These are phyloP conservation scores for Hemerocallis citrina DNA, from an alignment of 106 monocot species.

Conservation along the genomic window DNA sequence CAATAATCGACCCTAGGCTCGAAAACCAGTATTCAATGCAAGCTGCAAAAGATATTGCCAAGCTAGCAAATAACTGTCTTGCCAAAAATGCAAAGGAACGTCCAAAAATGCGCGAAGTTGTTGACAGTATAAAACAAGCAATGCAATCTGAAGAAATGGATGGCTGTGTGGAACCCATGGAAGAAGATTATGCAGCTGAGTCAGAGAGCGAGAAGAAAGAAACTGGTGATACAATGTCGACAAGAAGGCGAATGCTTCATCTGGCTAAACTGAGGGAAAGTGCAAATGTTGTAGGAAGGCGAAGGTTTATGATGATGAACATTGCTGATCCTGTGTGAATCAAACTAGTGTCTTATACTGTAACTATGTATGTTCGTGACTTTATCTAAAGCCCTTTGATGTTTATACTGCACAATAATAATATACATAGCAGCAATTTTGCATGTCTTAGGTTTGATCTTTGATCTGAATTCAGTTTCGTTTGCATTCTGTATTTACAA, in stretches of 20 bases:
- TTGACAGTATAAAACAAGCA: slow-evolving; percentile 33
- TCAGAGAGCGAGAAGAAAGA: slow-evolving; percentile 3
- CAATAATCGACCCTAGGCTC: slow-evolving; percentile 48
- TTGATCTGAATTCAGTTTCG: too few species aligned
- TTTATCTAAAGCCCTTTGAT: too few species aligned
- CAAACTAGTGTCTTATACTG: too few species aligned
- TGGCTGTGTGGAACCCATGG: background rate
- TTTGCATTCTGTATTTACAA: too few species aligned
- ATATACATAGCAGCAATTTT: too few species aligned
- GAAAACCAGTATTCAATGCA: slow-evolving; percentile 23
- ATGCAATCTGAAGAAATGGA: slow-evolving; percentile 20
- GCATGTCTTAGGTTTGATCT: too few species aligned
- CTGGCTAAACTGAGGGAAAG: slow-evolving; percentile 32
- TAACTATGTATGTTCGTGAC: too few species aligned
- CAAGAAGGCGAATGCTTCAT: slow-evolving; percentile 39
- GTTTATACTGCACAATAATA: too few species aligned
- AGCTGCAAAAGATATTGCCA: slow-evolving; percentile 34
- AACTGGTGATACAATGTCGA: slow-evolving; percentile 10
- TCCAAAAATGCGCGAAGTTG: slow-evolving; percentile 51
- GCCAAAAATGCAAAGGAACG: slow-evolving; percentile 40
- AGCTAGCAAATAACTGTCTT: slow-evolving; percentile 51
- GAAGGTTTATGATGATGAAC: slow-evolving; percentile 24
- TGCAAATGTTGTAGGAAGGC: slow-evolving; percentile 13
- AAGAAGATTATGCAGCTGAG: slow-evolving; percentile 10
- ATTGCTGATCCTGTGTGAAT: background rate